A percentile compares a stretch with the other conserved stretches of the same genome.
Evolutionary conservation across 2,329 filamentous ascomycete species (phyloP).

Genomic region (Penicillium sp.): DNA sequence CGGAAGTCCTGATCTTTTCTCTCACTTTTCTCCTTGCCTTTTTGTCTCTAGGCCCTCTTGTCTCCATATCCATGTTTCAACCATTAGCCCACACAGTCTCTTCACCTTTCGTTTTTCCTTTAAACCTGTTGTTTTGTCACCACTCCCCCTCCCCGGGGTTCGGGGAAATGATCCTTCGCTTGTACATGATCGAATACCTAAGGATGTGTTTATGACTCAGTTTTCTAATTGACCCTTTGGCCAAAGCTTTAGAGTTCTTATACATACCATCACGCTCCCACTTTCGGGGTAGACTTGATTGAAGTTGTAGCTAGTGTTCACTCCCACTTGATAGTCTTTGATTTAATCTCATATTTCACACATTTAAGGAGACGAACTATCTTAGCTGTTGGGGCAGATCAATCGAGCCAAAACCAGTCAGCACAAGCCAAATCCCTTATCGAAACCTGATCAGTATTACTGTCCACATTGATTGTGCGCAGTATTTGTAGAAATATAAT

Average conservation of each 20-base stretch:
- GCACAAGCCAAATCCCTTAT: too few species aligned
- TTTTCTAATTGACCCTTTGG: too few species aligned
- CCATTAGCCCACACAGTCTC: slow-evolving; percentile 20
- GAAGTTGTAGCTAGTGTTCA: too few species aligned
- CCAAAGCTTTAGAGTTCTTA: too few species aligned
- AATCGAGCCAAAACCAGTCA: too few species aligned
- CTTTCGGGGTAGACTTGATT: too few species aligned
- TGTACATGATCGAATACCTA: slow-evolving; percentile 28
- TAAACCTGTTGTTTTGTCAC: slow-evolving; percentile 14
- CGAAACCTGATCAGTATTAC: neutral
- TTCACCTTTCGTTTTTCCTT: slow-evolving; percentile 15
- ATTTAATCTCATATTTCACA: too few species aligned
- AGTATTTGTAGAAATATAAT: slow-evolving; percentile 5
- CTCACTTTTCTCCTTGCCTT: slow-evolving; percentile 8
- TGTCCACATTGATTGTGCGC: slow-evolving; percentile 11
- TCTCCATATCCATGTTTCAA: slow-evolving; percentile 14
- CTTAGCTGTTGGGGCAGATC: too few species aligned
- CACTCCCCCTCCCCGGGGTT: slow-evolving; percentile 10
- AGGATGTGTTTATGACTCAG: slow-evolving; percentile 20
- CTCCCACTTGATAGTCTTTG: too few species aligned
- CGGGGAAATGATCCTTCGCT: slow-evolving; percentile 15
- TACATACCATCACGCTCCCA: too few species aligned
- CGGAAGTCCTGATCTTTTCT: slow-evolving; percentile 16
- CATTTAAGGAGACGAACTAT: too few species aligned
- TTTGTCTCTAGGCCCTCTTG: slow-evolving; percentile 10